Evolutionary conservation across 352 stramenopile genomes (phyloP), one percentile per base, ranked within the genome.

Genomic region (Phytopythium delawarense): DNA sequence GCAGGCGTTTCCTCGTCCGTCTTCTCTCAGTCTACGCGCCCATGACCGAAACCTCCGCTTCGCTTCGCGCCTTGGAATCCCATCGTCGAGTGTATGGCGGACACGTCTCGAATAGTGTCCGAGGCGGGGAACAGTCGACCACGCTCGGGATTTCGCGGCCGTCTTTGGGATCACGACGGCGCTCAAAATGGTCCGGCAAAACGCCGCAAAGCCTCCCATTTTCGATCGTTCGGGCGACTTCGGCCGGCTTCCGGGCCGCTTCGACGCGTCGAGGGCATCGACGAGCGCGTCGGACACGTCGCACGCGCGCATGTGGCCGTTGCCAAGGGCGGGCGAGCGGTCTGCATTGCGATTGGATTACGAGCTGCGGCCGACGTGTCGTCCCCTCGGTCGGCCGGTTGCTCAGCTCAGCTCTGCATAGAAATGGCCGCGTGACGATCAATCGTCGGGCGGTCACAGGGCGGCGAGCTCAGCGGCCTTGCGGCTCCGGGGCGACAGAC

Each of bases 401-500:
- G 28, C 2, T 32, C 28, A 32, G 40, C 0, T 32, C 28, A 32
- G 40, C 5, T 28, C 46, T 28, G 18, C 44, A 50, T 28, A 11
- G 18, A 40, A 2, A 16, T 15, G 35, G 0, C 35, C 35, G 35
- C 35, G 8, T 40, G 35, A 40, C 46, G n/a, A 6, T 39, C 46
- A 18, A 6, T 39, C 9, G 8, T 40, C 35, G 12, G 9, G 7
- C 35, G 35, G 35, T 40, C 51, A 57, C 20, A 57, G 11, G 0
- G 20, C 34, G 20, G 51, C 34, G n/a, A 57, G 13, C 7, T 23
- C 34, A n/a, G 51, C 32, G 13, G 20, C n/a, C 34, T 57, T 57
- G 34, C 51, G 51, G 51, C 51, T 57, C 23, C 51, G 44, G 1
- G 51, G 51, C 32, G 51, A 57, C 28, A 57, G 34, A 20, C 15